Evolutionary conservation across 2,329 filamentous ascomycete genomes (phyloP), one percentile per base, ranked within the genome.

Genomic region (Thielaviopsis ethacetica): DNA sequence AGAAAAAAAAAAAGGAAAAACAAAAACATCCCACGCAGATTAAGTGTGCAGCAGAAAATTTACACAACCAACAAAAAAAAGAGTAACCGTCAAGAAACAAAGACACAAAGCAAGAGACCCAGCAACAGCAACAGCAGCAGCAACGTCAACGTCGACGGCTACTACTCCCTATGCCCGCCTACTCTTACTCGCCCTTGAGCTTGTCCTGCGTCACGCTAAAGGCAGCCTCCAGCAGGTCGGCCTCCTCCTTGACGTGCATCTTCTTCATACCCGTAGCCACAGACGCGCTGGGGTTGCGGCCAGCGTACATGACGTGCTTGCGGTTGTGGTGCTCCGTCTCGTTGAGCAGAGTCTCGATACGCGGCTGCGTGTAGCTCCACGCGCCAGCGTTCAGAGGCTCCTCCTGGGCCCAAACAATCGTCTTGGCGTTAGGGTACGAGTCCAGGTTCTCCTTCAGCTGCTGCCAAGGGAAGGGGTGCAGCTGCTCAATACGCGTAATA

Each of bases 391-490:
- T 98, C 62, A 98, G 82, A 34, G 93, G 93, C 77, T 98, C 93
- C 72, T 98, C 93, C 75, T 98, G 93, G 65, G 83, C 85, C 91
- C 91, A 98, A 63, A 98, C 90, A 65, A 98, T 90, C 64, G 90
- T 91, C 80, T 96, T 88, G 66, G 91, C 91, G 72, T 98, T 98
- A 70, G 91, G 89, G 78, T 98, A 98, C 72, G 77, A 83, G 77
- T 98, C 91, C 58, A 98, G 81, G 77, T 97, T 97, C 72, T 97
- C 91, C 77, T 87, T 88, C 59, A 98, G 82, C 73, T 93, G 90
- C 67, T 91, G 84, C 91, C 93, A 98, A 56, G 93, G 93, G 88
- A 98, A 98, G 68, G 93, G 93, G 76, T 98, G 91, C 62, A 98
- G 82, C 76, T 98, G 93, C 77, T 98, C 93, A 65, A 98, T 83